A percentile compares a stretch with the other conserved stretches of the same genome.
Conservation (phyloP, 1,284 basidiomycete species). For the Boletus austroedulis region DNA sequence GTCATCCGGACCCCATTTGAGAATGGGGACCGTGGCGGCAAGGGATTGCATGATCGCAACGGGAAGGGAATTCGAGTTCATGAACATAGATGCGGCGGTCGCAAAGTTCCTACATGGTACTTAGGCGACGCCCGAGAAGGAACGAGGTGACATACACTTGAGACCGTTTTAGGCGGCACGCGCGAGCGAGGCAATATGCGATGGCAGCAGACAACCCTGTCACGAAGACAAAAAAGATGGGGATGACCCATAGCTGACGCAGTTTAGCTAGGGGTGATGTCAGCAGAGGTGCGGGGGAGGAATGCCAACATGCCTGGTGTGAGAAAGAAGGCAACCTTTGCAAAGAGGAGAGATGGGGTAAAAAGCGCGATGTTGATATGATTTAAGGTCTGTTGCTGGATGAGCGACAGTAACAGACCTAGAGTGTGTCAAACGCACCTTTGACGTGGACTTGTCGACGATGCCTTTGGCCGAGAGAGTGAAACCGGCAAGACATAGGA, state of each 20-base stretch:
- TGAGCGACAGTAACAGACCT: not conserved
- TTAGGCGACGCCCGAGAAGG: not conserved
- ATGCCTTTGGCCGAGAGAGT: conserved; percentile 76
- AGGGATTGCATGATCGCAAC: conserved; percentile 91
- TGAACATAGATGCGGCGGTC: conserved; percentile 83
- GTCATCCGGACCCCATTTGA: conserved; percentile 84
- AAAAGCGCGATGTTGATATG: conserved; percentile 84
- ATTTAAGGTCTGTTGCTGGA: conserved; percentile 60
- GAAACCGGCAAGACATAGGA: conserved; percentile 86
- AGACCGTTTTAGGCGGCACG: conserved; percentile 55
- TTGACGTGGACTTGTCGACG: conserved; percentile 87
- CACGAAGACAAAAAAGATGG: conserved; percentile 75
- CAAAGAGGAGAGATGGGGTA: conserved; percentile 89
- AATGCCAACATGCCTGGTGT: conserved; percentile 52
- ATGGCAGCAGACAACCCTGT: conserved; percentile 62
- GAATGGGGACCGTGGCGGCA: conserved; percentile 77
- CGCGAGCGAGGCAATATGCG: conserved; percentile 48
- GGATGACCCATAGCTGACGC: conserved; percentile 88
- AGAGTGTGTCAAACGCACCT: conserved; percentile 44
- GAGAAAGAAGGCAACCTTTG: conserved; percentile 85
- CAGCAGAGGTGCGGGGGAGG: not conserved
- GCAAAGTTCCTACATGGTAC: conserved; percentile 64
- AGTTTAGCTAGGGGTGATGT: conserved; percentile 56
- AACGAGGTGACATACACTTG: conserved; percentile 49
- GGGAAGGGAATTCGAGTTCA: conserved; percentile 92